Base-by-base conservation (phyloP, 352 stramenopile genomes). In the Elongisporangium anandrum region DNA sequence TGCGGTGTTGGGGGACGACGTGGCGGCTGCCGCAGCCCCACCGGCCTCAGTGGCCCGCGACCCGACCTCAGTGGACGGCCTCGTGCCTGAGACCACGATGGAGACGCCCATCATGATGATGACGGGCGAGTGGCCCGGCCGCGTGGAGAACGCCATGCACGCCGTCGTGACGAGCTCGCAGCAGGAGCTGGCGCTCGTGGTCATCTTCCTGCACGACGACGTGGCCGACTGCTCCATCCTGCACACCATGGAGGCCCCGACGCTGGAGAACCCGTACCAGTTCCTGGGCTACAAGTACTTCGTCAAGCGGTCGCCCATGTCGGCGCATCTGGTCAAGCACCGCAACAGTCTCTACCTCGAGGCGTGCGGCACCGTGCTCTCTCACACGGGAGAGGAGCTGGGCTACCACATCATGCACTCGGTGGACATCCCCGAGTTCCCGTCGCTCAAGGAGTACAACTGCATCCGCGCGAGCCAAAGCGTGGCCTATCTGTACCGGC, bases 281-380 rank as follows among this genome's bases (percentile, higher is more conserved):
- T 86, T 85, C 51, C 67, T 90, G 41, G 78, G 78, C 5, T 86
- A 83, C 68, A 90, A 90, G 65, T 90, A 79, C 60, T 73, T 88
- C 41, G 78, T 81, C 51, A 66, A 70, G 22, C 79, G 79, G 58
- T 74, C 77, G 2, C 69, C 75, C 7, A 81, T 65, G 24, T 70
- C 74, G 38, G 73, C 68, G 0, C 68, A 66, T 1, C 41, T 85
- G 22, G 59, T 87, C 54, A 81, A 80, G 53, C 72, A 86, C 56
- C 73, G 78, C 19, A 76, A 90, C 61, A 74, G 70, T 21, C 39
- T 87, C 20, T 90, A 87, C 59, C 59, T 88, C 29, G 77, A 88
- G 63, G 81, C 69, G 50, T 73, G 63, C 38, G 81, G 81, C 24
- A 62, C 83, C 54, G 86, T 77, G 0, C 59, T 38, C 12, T 78